Base-by-base conservation (phyloP, 306 rosid genomes). In the Casuarina equisetifolia region DNA sequence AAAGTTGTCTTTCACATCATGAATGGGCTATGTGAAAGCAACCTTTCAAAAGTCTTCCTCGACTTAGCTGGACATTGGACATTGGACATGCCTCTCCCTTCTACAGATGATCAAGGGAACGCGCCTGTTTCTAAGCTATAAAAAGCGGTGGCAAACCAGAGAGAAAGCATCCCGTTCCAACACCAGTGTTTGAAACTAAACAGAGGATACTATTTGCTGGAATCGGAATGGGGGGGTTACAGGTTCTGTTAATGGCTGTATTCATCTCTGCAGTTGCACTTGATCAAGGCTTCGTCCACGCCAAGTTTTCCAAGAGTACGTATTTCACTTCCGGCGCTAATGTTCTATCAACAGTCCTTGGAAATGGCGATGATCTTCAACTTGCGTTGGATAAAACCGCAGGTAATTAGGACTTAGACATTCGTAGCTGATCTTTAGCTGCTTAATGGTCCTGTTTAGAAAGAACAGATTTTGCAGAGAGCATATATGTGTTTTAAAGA, bases 341-440 rank as follows among this genome's bases (percentile, higher is more conserved):
- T 90, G 85, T 12, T 85, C 92, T 32, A 15, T 85, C 96, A 19
- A 8, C 72, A 61, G 35, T 91, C 77, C 74, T 70, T 76, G 84
- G 89, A 48, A 59, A 58, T 20, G 80, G 94, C 57, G 94, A 90
- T 6, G 90, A 88, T 61, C 94, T 91, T 45, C 85, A 85, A 55
- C 97, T 94, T 57, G 92, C 87, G 75, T 84, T 94, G 64, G 90
- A 90, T 85, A 68, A 71, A 76, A 81, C 83, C 38, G 84, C 96
- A 81, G 97, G 98, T 91, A 43, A 38, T 70, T 3, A 71, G 43
- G 15, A 5, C 17, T 36, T 53, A 4, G 0, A 16, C 17, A 13
- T 73, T 70, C 49, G 8, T 19, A 15, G 8, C 45, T 69, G n/a
- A 6, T 54, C 59, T 36, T 54, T 43, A 10, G 8, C 36, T 40